Base-by-base conservation (phyloP, 2,329 filamentous ascomycete genomes). In the Diplodia seriata region DNA sequence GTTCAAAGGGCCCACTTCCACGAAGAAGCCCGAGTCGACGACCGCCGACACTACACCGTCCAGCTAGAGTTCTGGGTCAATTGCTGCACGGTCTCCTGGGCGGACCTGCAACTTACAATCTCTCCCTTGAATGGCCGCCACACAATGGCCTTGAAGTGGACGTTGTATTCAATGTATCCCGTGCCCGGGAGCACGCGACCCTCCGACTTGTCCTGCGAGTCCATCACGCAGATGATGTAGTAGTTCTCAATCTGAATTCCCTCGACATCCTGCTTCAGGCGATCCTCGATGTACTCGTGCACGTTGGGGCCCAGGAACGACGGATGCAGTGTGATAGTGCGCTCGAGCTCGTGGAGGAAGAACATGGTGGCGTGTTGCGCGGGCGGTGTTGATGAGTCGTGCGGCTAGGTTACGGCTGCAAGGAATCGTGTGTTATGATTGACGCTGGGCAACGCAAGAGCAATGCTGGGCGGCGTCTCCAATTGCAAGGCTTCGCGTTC, bases 111-210 rank as follows among this genome's bases (percentile, higher is more conserved):
- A 81, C 90, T 81, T 88, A 97, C 95, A 79, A 95, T 97, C 85
- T 99, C 95, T 76, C 95, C 94, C 81, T 95, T 94, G 85, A 98
- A 99, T 12, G 95, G 95, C 76, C 94, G 89, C 94, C 94, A 99
- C 68, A 99, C 93, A 69, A 99, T 94, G 65, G 95, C 95, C 70
- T 94, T 92, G 79, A 97, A 99, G 74, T 91, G 89, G 57, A 99
- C 93, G 0, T 92, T 97, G 78, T 97, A 99, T 80, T 97, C 93
- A 23, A 95, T 94, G 72, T 96, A 86, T 11, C 94, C 95, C 70
- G 91, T 97, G 9, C 94, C 92, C 3, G 95, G 94, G 68, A 97
- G 87, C 70, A 99, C 94, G 73, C 93, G 90, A 14, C 94, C 94
- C 76, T 97, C 93, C 18, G 93, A 96, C 75, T 98, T 94, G 73